Evolutionary conservation across 805 yeast genomes (phyloP).

Genomic region (Blastobotrys attinorum): DNA sequence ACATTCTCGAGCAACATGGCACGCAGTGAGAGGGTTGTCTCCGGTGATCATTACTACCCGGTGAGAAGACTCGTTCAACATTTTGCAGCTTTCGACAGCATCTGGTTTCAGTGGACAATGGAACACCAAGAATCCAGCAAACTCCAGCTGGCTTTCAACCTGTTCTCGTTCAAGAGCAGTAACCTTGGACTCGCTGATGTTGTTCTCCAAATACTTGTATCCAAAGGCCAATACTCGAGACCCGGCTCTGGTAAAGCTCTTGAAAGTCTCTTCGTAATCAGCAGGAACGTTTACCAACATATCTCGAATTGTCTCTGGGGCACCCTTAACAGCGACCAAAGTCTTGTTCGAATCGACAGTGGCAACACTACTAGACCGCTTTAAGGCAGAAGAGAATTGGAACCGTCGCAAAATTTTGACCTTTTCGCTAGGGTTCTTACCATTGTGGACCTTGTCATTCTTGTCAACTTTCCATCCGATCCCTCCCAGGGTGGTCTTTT

Average conservation of each 20-base stretch:
- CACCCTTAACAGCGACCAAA: slow-evolving; percentile 90
- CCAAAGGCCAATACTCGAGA: slow-evolving; percentile 96
- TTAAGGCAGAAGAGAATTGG: slow-evolving; percentile 93
- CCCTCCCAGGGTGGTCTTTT: slow-evolving; percentile 86
- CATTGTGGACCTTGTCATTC: slow-evolving; percentile 57
- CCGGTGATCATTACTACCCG: slow-evolving; percentile 98
- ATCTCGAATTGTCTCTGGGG: slow-evolving; percentile 87
- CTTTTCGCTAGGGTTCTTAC: slow-evolving; percentile 38
- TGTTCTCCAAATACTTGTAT: slow-evolving; percentile 58
- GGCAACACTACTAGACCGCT: slow-evolving; percentile 87
- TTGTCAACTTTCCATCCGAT: slow-evolving; percentile 76
- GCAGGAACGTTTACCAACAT: slow-evolving; percentile 68
- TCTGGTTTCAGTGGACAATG: slow-evolving; percentile 94
- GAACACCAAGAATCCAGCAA: slow-evolving; percentile 93
- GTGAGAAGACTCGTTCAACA: slow-evolving; percentile 92
- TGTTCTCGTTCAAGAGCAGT: slow-evolving; percentile 62
- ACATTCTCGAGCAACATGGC: slow-evolving; percentile 94
- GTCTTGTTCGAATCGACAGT: slow-evolving; percentile 42
- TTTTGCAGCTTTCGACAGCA: slow-evolving; percentile 80
- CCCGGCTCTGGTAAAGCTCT: slow-evolving; percentile 89
- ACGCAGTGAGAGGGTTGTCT: slow-evolving; percentile 97
- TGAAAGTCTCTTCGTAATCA: slow-evolving; percentile 75
- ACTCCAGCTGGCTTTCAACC: slow-evolving; percentile 64
- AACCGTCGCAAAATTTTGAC: slow-evolving; percentile 81
- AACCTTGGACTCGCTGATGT: slow-evolving; percentile 40